Evolutionary conservation across 1,139 yeast genomes (phyloP), one percentile per base, ranked within the genome.

Genomic region (Magnusiomyces sp.): DNA sequence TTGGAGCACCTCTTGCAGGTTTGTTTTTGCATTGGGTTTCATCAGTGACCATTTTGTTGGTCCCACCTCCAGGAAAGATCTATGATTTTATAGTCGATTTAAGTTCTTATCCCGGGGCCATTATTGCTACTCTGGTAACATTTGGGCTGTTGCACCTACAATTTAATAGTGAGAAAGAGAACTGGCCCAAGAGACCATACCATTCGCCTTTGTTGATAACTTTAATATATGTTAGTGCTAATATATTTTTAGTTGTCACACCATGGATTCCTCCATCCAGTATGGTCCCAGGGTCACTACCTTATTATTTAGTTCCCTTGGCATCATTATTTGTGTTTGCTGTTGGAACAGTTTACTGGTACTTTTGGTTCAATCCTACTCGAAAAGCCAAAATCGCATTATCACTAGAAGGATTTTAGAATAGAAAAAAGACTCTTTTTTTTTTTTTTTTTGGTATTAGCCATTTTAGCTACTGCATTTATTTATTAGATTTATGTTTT

Each of bases 51-150:
- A 68, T 84, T 0, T 70, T 84, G 43, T 58, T 79, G 0, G 71
- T 79, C 1, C 81, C 87, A 10, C 90, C 92, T 2, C 76, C 81
- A n/a, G 92, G 89, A 10, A 89, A 83, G 59, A 81, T 87, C 31
- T 86, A 84, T 67, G 80, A 81, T 57, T 83, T 84, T 58, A 79
- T 86, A 55, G 73, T 85, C 55, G 82, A 86, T 51, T 69, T 83
- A 59, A 85, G 83, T 59, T 82, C 90, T 1, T 84, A 83, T 57
- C 90, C 92, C 9, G 74, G 83, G 62, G 80, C 83, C 43, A 71
- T 83, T 50, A 75, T 85, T 59, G 83, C 84, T 60, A 72, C 81
- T 61, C 72, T 78, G 50, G 85, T 85, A 33, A 85, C 90, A 9
- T 75, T 74, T 46, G 95, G 90, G 40, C 71, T 85, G 53, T 63